phyloP scores from a whole-genome alignment of 129 eudicot species.

The Tanacetum coccineum region DNA sequence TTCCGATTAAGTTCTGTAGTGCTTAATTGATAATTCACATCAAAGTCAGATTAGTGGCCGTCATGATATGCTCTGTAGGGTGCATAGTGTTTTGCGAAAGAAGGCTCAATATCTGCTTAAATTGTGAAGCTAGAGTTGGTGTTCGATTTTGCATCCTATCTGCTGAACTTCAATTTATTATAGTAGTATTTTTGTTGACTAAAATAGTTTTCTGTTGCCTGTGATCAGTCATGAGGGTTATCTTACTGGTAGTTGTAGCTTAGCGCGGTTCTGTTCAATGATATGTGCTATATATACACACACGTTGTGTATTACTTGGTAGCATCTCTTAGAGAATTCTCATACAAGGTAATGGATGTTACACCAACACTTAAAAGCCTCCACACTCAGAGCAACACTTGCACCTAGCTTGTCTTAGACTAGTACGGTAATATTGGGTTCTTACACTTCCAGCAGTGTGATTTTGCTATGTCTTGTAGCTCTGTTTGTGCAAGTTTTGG shows the following conservation, averaged over 20 bases:
- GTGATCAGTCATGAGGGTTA: conserved; percentile 11
- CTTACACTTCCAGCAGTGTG: conserved; percentile 9
- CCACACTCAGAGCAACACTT: conserved; percentile 7
- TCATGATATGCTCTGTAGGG: conserved; percentile 18
- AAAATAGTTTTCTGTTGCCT: conserved; percentile 3
- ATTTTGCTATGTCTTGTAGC: conserved; percentile 9
- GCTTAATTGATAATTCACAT: background rate
- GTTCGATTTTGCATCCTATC: conserved; percentile 7
- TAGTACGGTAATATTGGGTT: background rate
- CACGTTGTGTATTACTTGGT: conserved; percentile 1
- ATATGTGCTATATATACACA: background rate
- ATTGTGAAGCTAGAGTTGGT: conserved; percentile 10
- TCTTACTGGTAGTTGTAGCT: conserved; percentile 14
- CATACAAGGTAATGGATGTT: conserved; percentile 1
- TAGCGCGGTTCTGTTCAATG: conserved; percentile 11
- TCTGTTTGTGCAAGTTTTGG: background rate
- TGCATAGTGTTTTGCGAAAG: conserved; percentile 15
- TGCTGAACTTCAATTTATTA: background rate
- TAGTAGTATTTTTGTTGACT: background rate
- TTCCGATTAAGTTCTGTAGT: background rate
- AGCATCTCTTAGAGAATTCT: conserved; percentile 7
- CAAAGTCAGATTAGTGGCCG: conserved; percentile 9
- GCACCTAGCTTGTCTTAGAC: background rate
- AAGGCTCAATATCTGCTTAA: conserved; percentile 11
- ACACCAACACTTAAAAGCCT: background rate